Percentiles rank a stretch among this genome's conserved stretches.
These are phyloP conservation scores for Penicillium sp. DNA, from an alignment of 2,329 filamentous ascomycete species.

Conservation along the genomic window DNA sequence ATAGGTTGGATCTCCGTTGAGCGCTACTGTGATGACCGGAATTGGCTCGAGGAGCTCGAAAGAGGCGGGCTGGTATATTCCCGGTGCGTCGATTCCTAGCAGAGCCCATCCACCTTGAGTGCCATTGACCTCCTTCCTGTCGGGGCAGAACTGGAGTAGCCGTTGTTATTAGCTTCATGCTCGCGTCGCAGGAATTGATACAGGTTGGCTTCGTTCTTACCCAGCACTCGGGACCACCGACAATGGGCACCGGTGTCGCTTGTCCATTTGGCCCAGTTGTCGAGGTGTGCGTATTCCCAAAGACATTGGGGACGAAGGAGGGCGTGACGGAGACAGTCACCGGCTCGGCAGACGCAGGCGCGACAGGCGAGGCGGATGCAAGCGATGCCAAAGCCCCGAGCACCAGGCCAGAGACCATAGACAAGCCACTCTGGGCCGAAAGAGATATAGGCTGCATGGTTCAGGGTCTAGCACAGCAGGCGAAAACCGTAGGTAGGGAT, in stretches of 20 bases:
- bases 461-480: no score
- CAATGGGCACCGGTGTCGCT: background rate
- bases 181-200: no score
- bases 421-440: no score
- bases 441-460: no score
- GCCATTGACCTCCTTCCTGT: background rate
- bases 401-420: no score
- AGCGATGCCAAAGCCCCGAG: no score
- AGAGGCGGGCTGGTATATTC: background rate
- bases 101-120: background rate
- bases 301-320: background rate
- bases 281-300: conserved; percentile 1
- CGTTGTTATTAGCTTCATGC: background rate
- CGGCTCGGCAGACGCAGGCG: no score
- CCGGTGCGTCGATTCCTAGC: background rate
- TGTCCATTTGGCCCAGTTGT: background rate
- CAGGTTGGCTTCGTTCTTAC: background rate
- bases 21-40: background rate
- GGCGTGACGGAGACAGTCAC: conserved; percentile 1
- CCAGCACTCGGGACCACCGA: conserved; percentile 2
- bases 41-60: background rate
- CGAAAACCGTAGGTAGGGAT: no score
- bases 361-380: no score
- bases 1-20: background rate
- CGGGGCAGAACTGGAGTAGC: background rate